phyloP scores from a whole-genome alignment of 2,329 filamentous ascomycete genomes.

The Ceratocystiopsis minuta region DNA sequence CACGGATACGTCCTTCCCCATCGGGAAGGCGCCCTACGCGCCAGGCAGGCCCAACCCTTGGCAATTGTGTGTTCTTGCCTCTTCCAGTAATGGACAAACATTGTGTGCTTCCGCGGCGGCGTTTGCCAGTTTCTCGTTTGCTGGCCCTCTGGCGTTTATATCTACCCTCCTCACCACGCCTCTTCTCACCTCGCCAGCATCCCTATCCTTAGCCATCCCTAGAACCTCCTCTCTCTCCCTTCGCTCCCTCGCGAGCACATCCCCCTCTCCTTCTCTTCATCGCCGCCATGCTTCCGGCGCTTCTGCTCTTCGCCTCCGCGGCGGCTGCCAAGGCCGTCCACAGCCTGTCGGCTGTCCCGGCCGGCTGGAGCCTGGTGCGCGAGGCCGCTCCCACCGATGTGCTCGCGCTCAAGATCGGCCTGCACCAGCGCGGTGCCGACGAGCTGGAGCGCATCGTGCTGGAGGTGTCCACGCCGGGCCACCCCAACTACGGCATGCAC shows the following conservation, averaged over 20 bases:
- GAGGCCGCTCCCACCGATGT: slow-evolving; percentile 19
- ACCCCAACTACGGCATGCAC: slow-evolving; percentile 41
- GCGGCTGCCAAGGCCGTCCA: slow-evolving; percentile 19
- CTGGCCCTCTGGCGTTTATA: too few relatives aligned
- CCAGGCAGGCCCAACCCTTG: too few relatives aligned
- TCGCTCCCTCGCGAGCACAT: too few relatives aligned
- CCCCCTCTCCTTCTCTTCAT: background rate
- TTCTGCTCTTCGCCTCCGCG: slow-evolving; percentile 13
- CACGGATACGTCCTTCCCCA: too few relatives aligned
- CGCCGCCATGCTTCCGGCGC: slow-evolving; percentile 8
- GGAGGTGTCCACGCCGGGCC: slow-evolving; percentile 41
- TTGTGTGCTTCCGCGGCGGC: too few relatives aligned
- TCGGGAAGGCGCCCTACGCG: too few relatives aligned
- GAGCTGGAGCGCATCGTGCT: slow-evolving; percentile 40
- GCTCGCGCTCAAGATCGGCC: slow-evolving; percentile 29
- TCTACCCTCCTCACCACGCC: too few relatives aligned
- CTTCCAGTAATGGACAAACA: too few relatives aligned
- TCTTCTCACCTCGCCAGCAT: background rate
- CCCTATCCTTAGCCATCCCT: too few relatives aligned
- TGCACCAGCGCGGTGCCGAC: slow-evolving; percentile 27
- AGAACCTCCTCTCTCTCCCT: too few relatives aligned
- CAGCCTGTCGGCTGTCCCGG: slow-evolving; percentile 17
- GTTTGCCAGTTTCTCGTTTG: too few relatives aligned
- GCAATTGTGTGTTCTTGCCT: too few relatives aligned
- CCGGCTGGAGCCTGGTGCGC: slow-evolving; percentile 20